Base-by-base conservation (phyloP, 1,284 basidiomycete genomes). In the Naganishia sp. region DNA sequence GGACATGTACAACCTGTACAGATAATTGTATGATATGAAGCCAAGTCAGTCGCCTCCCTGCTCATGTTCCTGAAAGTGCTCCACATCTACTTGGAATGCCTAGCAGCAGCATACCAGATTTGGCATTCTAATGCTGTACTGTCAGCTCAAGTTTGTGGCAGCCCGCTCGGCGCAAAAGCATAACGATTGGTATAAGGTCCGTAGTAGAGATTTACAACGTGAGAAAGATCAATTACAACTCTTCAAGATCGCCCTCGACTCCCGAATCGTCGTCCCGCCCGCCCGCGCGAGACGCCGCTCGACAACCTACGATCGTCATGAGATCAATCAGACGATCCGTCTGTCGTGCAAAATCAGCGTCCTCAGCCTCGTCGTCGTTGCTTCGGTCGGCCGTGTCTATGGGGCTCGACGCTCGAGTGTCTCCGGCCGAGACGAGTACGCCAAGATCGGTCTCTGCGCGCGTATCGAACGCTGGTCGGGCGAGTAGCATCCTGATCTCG, bases 201-300 rank as follows among this genome's bases (percentile, higher is more conserved):
- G 25, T 49, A 23, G 21, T 49, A 49, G 25, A 49, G 25, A n/a
- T 49, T 15, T 49, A 49, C 48, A 49, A 49, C 48, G 48, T 49
- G 13, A 49, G 11, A 21, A 25, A 21, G 21, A 21, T 49, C 2
- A 10, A 49, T 55, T 70, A 78, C 60, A 76, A 69, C 63, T 78
- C 76, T 48, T 79, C 77, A 33, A 71, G 15, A 56, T 79, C 77
- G 11, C 71, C 72, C 57, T 78, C 77, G 33, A 79, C 59, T 0
- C 77, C 77, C 21, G 76, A 78, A 69, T 79, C 78, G 28, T 77
- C 74, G 54, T 75, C 77, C 18, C 73, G 56, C 6, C 71, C 68
- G 13, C 53, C 65, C 1, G 66, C 70, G 11, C 78, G 68, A 1
- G 75, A 74, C 5, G 75, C 74, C 3, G 78, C 78, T 9, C 75